Conservation (phyloP, 2,329 filamentous ascomycete genomes). For the Lasiodiplodia sp. region DNA sequence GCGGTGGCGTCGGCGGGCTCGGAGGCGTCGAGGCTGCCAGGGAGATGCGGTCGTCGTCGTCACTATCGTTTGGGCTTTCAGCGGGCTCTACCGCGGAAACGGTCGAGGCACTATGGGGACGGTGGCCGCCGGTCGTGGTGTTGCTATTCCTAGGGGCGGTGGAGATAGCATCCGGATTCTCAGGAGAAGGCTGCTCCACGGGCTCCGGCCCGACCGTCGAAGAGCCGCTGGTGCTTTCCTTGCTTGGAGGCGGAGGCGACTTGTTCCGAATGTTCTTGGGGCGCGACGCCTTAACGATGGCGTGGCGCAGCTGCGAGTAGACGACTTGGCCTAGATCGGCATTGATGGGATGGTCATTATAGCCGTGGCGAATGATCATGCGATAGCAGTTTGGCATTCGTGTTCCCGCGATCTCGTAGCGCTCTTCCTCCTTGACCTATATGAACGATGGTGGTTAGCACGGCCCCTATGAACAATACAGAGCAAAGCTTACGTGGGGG, state of each 20-base stretch:
- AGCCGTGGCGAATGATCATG: constrained; percentile 74
- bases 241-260: not conserved
- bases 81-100: not conserved
- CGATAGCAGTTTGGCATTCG: constrained; percentile 70
- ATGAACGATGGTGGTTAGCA: not conserved
- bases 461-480: not conserved
- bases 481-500: constrained; percentile 51
- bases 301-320: constrained; percentile 63
- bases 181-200: not conserved
- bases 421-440: constrained; percentile 48
- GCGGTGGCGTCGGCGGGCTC: not conserved
- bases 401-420: constrained; percentile 56
- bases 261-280: not conserved
- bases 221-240: constrained; percentile 20
- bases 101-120: not conserved
- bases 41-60: constrained; percentile 34
- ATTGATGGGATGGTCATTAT: constrained; percentile 74
- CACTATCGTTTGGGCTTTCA: constrained; percentile 28
- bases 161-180: constrained; percentile 46
- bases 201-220: not conserved
- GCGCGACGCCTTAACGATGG: constrained; percentile 36
- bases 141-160: not conserved
- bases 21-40: not conserved
- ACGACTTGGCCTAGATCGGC: constrained; percentile 68
- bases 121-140: not conserved